Evolutionary conservation across 2,329 filamentous ascomycete species (phyloP).

Genomic region (Epichloe elymi): DNA sequence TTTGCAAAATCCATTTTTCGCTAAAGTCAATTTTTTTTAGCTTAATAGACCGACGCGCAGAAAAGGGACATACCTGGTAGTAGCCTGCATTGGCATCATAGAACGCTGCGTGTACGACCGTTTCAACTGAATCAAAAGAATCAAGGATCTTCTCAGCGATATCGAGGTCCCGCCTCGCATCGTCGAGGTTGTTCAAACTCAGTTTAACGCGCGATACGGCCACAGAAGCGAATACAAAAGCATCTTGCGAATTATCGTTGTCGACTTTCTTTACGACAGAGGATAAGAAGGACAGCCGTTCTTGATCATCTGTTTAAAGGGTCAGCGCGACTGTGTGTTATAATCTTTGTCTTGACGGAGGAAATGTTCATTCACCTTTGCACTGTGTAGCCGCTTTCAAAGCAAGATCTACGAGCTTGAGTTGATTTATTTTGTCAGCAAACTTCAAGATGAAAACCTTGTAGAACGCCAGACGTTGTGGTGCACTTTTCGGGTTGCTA

Average conservation of each 20-base stretch:
- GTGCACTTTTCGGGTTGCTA: conserved; percentile 63
- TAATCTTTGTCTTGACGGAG: neutral
- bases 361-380: conserved; percentile 38
- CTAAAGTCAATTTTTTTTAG: conserved; percentile 11
- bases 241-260: conserved; percentile 86
- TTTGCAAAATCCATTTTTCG: conserved; percentile 82
- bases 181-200: conserved; percentile 64
- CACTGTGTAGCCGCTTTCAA: conserved; percentile 79
- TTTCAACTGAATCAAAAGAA: conserved; percentile 87
- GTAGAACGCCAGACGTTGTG: conserved; percentile 81
- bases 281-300: conserved; percentile 75
- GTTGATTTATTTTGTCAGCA: conserved; percentile 96
- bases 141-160: conserved; percentile 80
- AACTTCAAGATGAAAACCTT: conserved; percentile 93
- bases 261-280: conserved; percentile 78
- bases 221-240: conserved; percentile 85
- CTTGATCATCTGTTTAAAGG: conserved; percentile 58
- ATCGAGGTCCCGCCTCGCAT: conserved; percentile 75
- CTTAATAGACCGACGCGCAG: no score
- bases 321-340: conserved; percentile 1
- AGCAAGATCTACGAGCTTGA: conserved; percentile 88
- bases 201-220: conserved; percentile 83
- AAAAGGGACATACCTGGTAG: conserved; percentile 49
- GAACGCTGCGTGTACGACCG: conserved; percentile 88
- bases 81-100: conserved; percentile 93